Evolutionary conservation across 2,329 filamentous ascomycete species (phyloP), one percentile per base, ranked within the genome.

Genomic region (Aspergillaceae sp.): DNA sequence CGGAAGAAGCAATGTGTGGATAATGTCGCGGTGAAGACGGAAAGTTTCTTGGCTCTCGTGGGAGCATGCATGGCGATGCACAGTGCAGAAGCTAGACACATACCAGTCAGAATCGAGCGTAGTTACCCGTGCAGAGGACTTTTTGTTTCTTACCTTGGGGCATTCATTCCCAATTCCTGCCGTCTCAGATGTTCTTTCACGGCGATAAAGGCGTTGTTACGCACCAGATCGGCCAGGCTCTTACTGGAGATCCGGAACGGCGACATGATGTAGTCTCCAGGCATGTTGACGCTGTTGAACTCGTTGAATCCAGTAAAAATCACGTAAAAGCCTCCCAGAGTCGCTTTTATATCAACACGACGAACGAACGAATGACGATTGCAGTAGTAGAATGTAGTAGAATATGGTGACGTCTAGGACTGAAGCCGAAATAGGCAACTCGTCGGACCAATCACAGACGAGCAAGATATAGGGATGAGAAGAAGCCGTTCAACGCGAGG

Each of bases 1-100:
- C n/a, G 78, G 78, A 42, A 78, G 73, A 44, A 79, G 69, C 9
- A 80, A 67, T 32, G 76, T 77, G 53, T 80, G 77, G 44, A 80
- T 73, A 44, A 80, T 72, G 49, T 80, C 77, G 56, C 78, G 76
- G 52, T 79, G 76, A 19, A 79, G 67, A 9, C 76, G 62, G 51
- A 67, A 69, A 19, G 55, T 55, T 10, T 63, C 58, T 40, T 66
- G 63, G 8, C 63, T 61, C 36, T 59, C 45, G 10, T 52, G 41
- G 28, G 58, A 55, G 53, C 64, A 63, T 11, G 56, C 53, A 40
- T 61, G 56, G 43, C 57, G 57, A 45, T 70, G 67, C 43, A 51
- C 52, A 11, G 60, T 48, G 43, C 67, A 70, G 52, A 69, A 69
- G 43, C 65, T 69, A n/a, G 8, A 27, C 7, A 42, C 11, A 34